These are phyloP conservation scores for Boletus rubroflammeus DNA, from an alignment of 768 basidiomycete genomes.

Conservation along the genomic window DNA sequence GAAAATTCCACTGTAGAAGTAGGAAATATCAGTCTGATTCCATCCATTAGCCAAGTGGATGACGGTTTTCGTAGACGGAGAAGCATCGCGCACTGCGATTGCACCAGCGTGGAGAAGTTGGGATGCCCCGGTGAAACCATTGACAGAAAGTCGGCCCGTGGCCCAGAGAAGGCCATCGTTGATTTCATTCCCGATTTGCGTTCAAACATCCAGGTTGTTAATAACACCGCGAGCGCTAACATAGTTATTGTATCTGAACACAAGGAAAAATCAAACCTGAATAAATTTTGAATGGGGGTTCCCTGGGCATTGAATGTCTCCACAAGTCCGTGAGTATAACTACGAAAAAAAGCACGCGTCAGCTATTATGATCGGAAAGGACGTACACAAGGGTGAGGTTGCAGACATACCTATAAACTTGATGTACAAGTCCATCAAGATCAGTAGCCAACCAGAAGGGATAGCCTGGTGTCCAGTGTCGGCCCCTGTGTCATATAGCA, in stretches of 20 bases:
- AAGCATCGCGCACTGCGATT: slow-evolving; percentile 7
- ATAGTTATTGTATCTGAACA: neutral
- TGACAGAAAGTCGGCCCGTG: slow-evolving; percentile 1
- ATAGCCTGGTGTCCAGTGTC: slow-evolving; percentile 8
- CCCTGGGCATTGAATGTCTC: slow-evolving; percentile 5
- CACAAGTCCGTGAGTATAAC: slow-evolving; percentile 8
- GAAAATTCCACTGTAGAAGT: slow-evolving; percentile 7
- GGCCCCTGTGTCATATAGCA: neutral
- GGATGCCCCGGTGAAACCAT: slow-evolving; percentile 4
- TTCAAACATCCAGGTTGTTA: neutral
- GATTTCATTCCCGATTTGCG: slow-evolving; percentile 14
- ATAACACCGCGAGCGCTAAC: neutral
- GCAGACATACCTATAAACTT: slow-evolving; percentile 4
- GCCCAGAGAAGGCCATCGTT: slow-evolving; percentile 12
- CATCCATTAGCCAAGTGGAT: slow-evolving; percentile 13
- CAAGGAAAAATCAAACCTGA: slow-evolving; percentile 2
- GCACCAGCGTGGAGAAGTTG: slow-evolving; percentile 37
- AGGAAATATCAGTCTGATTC: neutral
- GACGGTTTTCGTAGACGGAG: slow-evolving; percentile 1
- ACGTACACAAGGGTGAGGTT: too few relatives aligned
- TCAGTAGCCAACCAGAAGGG: slow-evolving; percentile 12
- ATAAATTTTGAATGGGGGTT: slow-evolving; percentile 8
- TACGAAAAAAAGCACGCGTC: neutral
- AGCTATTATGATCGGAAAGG: neutral
- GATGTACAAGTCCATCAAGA: slow-evolving; percentile 7